Percentiles rank a stretch among this genome's conserved stretches.
phyloP scores from a whole-genome alignment of 768 basidiomycete genomes.

The Suillus ampliporus region DNA sequence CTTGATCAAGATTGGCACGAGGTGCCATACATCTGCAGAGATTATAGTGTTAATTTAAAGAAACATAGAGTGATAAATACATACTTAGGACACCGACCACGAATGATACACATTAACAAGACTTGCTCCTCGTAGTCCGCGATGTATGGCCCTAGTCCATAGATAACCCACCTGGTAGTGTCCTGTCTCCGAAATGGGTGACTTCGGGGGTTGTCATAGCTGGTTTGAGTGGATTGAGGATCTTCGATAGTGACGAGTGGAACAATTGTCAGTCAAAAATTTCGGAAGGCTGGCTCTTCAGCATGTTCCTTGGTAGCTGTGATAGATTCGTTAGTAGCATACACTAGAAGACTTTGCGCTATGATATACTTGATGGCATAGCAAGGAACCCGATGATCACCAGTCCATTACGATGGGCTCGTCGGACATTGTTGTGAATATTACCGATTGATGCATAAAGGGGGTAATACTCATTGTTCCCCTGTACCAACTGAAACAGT shows the following conservation, averaged over 20 bases:
- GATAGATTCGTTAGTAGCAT: no score
- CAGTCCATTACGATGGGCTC: no score
- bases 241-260: constrained; percentile 33
- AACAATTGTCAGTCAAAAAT: constrained; percentile 38
- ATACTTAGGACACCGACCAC: constrained; percentile 44
- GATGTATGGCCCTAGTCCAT: constrained; percentile 44
- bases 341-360: no score
- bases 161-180: constrained; percentile 36
- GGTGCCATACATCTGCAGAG: no score
- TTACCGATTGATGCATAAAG: constrained; percentile 19
- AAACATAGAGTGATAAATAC: neutral
- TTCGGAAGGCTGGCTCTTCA: no score
- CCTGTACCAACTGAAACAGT: constrained; percentile 18
- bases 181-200: constrained; percentile 34
- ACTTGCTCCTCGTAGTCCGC: constrained; percentile 48
- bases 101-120: constrained; percentile 37
- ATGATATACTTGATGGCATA: no score
- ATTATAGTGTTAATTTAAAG: no score
- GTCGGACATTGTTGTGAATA: no score
- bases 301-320: no score
- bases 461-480: constrained; percentile 17
- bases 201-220: constrained; percentile 36
- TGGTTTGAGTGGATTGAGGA: constrained; percentile 30
- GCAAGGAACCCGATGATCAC: no score
- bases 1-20: no score